Evolutionary conservation across 75 land plant genomes (phyloP), one percentile per base, ranked within the genome.

Genomic region (Larix kaempferi): DNA sequence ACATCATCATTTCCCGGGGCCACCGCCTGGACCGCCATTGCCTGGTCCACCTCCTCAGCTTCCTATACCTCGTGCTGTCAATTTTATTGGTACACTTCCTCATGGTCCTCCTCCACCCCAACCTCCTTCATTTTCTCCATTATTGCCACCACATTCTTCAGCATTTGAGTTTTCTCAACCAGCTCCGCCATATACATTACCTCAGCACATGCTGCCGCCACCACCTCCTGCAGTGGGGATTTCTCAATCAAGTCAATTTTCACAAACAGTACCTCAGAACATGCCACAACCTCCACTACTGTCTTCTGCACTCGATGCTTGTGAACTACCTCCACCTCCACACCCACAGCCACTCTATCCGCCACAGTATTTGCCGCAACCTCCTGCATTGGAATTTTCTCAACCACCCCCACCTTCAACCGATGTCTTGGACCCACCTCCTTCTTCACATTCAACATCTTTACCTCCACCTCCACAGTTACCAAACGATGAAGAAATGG

Each of bases 401-500:
- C 72, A 41, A 35, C 15, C 72, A 27, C 75, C 62, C 59, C 56
- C 59, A 10, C 11, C 19, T 22, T 74, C 76, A 27, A 55, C 15
- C 54, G 64, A 57, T 66, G 54, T 35, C 22, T 74, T 73, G 52
- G 54, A 64, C 27, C 75, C 71, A 39, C 26, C 33, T 3, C 27
- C 14, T 41, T 59, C 76, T 54, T 52, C 56, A 72, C 59, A 39
- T 22, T 7, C 44, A 3, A 49, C 25, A 16, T 5, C 59, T 58
- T 26, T 81, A 27, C 83, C 82, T 15, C 85, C 82, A 66, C 77
- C 69, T 27, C 84, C 88, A 58, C 79, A 25, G 5, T 59, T 11
- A n/a, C 84, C 89, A 17, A 72, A 37, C 7, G 87, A 87, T 57
- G 69, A 77, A 29, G 78, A 85, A 69, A 76, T 87, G 77, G 59